Percentiles rank a stretch among this genome's conserved stretches.
Evolutionary conservation across 2,329 filamentous ascomycete species (phyloP).

Genomic region (Colletotrichum cereale): DNA sequence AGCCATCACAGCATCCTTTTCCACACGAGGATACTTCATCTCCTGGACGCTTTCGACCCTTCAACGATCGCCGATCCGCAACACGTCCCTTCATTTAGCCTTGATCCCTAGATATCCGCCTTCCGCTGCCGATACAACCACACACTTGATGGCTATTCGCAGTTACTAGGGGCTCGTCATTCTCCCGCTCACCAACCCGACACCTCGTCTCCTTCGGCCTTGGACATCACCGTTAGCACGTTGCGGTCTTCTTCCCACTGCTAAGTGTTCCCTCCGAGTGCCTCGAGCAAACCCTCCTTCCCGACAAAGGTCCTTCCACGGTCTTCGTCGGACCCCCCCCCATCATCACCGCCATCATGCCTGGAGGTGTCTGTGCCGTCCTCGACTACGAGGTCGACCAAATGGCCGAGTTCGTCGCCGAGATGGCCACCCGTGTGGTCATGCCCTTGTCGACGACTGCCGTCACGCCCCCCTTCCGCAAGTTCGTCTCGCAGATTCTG

Average conservation of each 20-base stretch:
- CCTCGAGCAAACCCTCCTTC: constrained; percentile 36
- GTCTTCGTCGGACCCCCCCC: constrained; percentile 54
- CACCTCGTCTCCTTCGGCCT: constrained; percentile 7
- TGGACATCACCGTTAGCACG: constrained; percentile 18
- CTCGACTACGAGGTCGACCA: constrained; percentile 97
- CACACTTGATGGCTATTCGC: constrained; percentile 38
- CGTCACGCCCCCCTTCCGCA: constrained; percentile 82
- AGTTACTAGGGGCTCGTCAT: constrained; percentile 30
- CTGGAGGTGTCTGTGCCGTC: constrained; percentile 90
- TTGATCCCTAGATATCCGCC: background rate
- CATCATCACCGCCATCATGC: constrained; percentile 64
- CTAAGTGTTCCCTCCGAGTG: constrained; percentile 16
- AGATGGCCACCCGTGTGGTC: constrained; percentile 79
- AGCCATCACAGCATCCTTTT: constrained; percentile 15
- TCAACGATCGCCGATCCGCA: background rate
- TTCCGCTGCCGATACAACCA: background rate
- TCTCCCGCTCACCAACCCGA: constrained; percentile 18
- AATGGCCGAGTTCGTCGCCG: constrained; percentile 95
- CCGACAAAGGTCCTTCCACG: constrained; percentile 55
- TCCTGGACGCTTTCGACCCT: constrained; percentile 1
- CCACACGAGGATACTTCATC: constrained; percentile 1
- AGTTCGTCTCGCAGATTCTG: constrained; percentile 91
- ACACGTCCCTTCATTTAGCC: background rate
- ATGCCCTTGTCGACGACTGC: constrained; percentile 58
- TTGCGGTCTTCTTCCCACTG: background rate